Evolutionary conservation across 1,284 basidiomycete genomes (phyloP).

Genomic region (Neotropicomus parvogracilis): DNA sequence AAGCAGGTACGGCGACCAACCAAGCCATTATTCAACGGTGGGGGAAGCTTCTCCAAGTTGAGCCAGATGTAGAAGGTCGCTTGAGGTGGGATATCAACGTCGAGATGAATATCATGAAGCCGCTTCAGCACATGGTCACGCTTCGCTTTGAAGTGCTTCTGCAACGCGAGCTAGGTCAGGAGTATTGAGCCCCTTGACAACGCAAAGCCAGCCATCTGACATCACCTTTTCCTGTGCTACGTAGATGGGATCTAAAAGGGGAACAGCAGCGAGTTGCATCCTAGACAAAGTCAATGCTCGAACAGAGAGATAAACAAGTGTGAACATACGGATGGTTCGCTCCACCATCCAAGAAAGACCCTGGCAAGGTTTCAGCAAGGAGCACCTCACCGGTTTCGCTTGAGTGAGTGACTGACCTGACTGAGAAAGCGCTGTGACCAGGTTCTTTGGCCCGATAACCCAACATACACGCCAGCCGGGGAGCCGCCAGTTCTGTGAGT

Average conservation of each 20-base stretch:
- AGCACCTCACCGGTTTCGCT: not conserved
- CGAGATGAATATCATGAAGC: slow-evolving; percentile 74
- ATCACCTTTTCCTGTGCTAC: slow-evolving; percentile 68
- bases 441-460: slow-evolving; percentile 91
- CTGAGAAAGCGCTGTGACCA: slow-evolving; percentile 83
- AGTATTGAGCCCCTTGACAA: slow-evolving; percentile 2
- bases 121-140: slow-evolving; percentile 85
- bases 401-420: slow-evolving; percentile 52
- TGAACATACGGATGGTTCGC: slow-evolving; percentile 77
- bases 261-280: slow-evolving; percentile 81
- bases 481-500: slow-evolving; percentile 74
- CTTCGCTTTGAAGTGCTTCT: slow-evolving; percentile 87
- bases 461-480: slow-evolving; percentile 94
- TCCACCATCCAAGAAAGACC: slow-evolving; percentile 86
- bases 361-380: slow-evolving; percentile 29
- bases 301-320: not conserved
- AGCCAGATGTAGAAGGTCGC: slow-evolving; percentile 93
- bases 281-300: slow-evolving; percentile 35
- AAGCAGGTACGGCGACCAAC: slow-evolving; percentile 38
- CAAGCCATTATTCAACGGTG: slow-evolving; percentile 84
- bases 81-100: slow-evolving; percentile 69
- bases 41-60: slow-evolving; percentile 71
- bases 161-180: slow-evolving; percentile 58
- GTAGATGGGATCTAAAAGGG: slow-evolving; percentile 68
- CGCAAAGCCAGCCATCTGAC: not conserved